These are phyloP conservation scores for Cladosporium sp. DNA, from an alignment of 2,329 filamentous ascomycete species.

Conservation along the genomic window DNA sequence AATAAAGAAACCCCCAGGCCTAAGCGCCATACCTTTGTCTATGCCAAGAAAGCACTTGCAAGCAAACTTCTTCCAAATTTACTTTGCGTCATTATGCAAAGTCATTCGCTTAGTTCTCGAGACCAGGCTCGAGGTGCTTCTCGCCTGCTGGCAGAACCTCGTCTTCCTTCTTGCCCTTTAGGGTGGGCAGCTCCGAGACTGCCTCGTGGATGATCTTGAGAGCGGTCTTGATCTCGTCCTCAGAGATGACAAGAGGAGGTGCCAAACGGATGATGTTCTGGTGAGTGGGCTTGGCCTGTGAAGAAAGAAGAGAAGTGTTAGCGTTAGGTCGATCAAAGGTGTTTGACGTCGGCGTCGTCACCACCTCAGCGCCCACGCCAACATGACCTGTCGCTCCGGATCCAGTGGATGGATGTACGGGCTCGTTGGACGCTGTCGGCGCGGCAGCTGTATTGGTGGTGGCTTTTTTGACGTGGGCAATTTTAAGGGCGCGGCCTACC, in stretches of 20 bases:
- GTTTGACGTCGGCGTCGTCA: constrained; percentile 18
- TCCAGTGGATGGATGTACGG: constrained; percentile 2
- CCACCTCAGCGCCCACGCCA: constrained; percentile 13
- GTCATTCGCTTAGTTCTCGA: constrained; percentile 52
- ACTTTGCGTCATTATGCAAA: neutral
- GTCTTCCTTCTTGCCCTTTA: constrained; percentile 52
- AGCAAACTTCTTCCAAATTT: neutral
- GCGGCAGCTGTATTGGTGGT: neutral
- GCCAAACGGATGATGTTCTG: constrained; percentile 98
- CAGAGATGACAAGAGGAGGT: constrained; percentile 92
- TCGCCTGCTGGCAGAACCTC: constrained; percentile 49
- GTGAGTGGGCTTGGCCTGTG: constrained; percentile 93
- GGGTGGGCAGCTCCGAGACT: constrained; percentile 72
- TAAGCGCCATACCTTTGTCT: neutral
- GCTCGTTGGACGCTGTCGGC: neutral
- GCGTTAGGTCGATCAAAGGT: constrained; percentile 18
- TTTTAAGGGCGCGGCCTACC: constrained; percentile 55
- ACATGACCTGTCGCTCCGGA: neutral
- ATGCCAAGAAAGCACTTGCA: constrained; percentile 6
- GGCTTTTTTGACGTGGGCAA: constrained; percentile 34
- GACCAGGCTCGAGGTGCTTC: constrained; percentile 61
- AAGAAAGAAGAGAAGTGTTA: constrained; percentile 23
- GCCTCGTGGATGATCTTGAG: constrained; percentile 79
- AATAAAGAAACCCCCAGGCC: neutral
- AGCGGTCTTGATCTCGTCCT: constrained; percentile 77